Percentiles rank a stretch among this genome's conserved stretches.
phyloP scores from a whole-genome alignment of 1,139 yeast species.

The Kazachstania sp. region DNA sequence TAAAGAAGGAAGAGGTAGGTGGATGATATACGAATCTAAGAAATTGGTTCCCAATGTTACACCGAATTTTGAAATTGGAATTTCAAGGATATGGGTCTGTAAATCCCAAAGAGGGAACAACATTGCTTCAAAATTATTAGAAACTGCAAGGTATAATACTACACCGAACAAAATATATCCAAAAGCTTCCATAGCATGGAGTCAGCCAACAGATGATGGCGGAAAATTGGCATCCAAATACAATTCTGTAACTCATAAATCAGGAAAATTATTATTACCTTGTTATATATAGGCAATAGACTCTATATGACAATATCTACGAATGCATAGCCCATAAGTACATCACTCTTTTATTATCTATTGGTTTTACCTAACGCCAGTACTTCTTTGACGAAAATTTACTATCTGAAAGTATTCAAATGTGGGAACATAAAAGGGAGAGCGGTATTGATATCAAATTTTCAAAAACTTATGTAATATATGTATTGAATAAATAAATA shows the following conservation, averaged over 20 bases:
- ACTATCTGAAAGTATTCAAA: too few species aligned
- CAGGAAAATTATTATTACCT: slow-evolving; percentile 28
- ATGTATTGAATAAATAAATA: too few species aligned
- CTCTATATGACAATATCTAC: too few species aligned
- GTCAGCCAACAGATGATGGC: slow-evolving; percentile 32
- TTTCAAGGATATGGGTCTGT: slow-evolving; percentile 32
- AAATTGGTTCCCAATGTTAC: slow-evolving; percentile 20
- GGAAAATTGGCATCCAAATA: slow-evolving; percentile 26
- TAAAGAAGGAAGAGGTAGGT: slow-evolving; percentile 18
- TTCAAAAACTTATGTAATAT: too few species aligned
- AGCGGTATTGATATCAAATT: too few species aligned
- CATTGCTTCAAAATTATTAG: slow-evolving; percentile 25
- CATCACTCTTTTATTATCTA: too few species aligned
- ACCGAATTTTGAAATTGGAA: slow-evolving; percentile 25
- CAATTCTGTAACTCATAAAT: slow-evolving; percentile 26
- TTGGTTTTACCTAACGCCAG: too few species aligned
- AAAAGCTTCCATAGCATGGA: slow-evolving; percentile 28
- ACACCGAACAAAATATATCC: slow-evolving; percentile 15
- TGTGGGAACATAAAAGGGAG: too few species aligned
- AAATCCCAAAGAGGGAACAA: slow-evolving; percentile 21
- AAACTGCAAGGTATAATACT: slow-evolving; percentile 23
- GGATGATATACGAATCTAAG: slow-evolving; percentile 28
- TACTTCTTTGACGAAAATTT: too few species aligned
- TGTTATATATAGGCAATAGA: slow-evolving; percentile 20
- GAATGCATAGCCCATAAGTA: too few species aligned